Conservation (phyloP, 306 rosid species). For the Oemleria cerasiformis region DNA sequence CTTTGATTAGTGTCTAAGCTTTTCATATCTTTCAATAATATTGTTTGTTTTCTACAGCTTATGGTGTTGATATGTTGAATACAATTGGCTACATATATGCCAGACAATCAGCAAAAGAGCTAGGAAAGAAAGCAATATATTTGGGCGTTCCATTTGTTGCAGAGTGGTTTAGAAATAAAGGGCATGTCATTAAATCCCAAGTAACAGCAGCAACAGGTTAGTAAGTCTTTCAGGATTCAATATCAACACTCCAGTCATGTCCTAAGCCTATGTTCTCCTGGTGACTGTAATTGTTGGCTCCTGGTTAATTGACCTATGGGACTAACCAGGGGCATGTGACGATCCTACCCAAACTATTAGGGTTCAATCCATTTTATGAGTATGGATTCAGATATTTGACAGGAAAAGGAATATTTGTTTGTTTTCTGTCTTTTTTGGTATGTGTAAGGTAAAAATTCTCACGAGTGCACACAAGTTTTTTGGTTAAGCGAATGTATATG, state of each 20-base stretch:
- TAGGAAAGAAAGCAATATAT: conserved; percentile 94
- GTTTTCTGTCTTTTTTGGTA: neutral
- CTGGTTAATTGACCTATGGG: conserved; percentile 3
- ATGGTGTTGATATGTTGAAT: conserved; percentile 90
- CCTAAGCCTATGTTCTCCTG: conserved; percentile 7
- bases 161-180: conserved; percentile 99
- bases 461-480: neutral
- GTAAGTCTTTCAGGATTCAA: conserved; percentile 21
- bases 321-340: neutral
- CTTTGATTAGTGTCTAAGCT: neutral
- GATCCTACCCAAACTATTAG: conserved; percentile 5
- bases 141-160: conserved; percentile 96
- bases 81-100: conserved; percentile 96
- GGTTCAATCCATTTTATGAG: neutral
- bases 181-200: conserved; percentile 95
- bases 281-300: neutral
- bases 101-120: conserved; percentile 94
- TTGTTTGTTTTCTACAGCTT: conserved; percentile 55
- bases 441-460: neutral
- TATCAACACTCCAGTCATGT: conserved; percentile 9
- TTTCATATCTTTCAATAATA: conserved; percentile 7
- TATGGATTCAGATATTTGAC: conserved; percentile 6
- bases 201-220: conserved; percentile 99
- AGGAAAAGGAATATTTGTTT: neutral
- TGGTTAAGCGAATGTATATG: neutral